These are phyloP conservation scores for Schwanniomyces occidentalis DNA, from an alignment of 805 yeast genomes.

Conservation along the genomic window DNA sequence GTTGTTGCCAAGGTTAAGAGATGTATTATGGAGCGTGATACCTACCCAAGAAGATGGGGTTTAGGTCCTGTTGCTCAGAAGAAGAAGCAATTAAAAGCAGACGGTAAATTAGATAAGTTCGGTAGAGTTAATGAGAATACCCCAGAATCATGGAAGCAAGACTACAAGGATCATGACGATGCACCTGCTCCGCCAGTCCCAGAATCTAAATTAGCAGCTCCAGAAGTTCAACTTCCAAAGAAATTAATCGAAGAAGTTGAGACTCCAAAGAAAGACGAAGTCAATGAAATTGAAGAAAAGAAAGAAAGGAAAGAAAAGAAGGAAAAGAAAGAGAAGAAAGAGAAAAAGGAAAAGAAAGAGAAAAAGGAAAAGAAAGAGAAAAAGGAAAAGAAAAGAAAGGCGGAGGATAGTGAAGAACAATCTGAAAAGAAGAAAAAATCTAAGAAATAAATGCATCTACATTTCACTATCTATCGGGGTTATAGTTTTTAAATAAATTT, in stretches of 20 bases:
- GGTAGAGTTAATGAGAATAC: conserved; percentile 94
- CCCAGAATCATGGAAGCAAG: conserved; percentile 87
- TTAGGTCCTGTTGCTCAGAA: conserved; percentile 97
- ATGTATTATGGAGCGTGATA: conserved; percentile 99
- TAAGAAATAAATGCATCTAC: conserved; percentile 27
- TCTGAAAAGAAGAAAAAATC: conserved; percentile 52
- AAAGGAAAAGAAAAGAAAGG: conserved; percentile 17
- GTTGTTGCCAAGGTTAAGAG: conserved; percentile 98
- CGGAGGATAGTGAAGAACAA: conserved; percentile 42
- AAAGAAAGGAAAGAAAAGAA: conserved; percentile 55
- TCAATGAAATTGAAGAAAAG: conserved; percentile 50
- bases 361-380: conserved; percentile 36
- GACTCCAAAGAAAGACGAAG: conserved; percentile 24
- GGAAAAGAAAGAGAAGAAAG: conserved; percentile 63
- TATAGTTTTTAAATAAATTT: conserved; percentile 1
- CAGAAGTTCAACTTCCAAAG: conserved; percentile 47
- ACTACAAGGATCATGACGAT: conserved; percentile 70
- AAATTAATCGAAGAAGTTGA: conserved; percentile 50
- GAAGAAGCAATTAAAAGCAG: conserved; percentile 97
- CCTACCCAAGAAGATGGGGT: conserved; percentile 99
- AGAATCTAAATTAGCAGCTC: conserved; percentile 50
- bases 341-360: conserved; percentile 42
- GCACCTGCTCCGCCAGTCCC: conserved; percentile 61
- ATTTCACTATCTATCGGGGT: conserved; percentile 1
- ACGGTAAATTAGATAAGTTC: conserved; percentile 93